Conservation (phyloP, 148 eudicot genomes). For the Simmondsia chinensis region DNA sequence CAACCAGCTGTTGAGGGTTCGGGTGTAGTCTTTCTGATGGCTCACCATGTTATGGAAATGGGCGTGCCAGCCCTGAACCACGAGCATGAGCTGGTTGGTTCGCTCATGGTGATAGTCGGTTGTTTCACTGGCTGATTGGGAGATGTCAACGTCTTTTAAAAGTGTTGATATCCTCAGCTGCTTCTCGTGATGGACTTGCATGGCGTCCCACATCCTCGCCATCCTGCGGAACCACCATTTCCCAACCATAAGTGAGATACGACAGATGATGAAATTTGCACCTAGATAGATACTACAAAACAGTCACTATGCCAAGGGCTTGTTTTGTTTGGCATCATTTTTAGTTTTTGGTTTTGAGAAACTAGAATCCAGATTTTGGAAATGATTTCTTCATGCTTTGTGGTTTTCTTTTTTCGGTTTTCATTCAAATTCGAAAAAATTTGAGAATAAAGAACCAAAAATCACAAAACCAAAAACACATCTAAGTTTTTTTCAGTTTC, state of each 20-base stretch:
- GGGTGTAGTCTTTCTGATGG: constrained; percentile 62
- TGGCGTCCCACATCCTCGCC: constrained; percentile 85
- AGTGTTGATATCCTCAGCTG: constrained; percentile 44
- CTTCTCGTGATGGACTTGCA: constrained; percentile 48
- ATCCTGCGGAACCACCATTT: constrained; percentile 63
- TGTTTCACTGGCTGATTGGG: constrained; percentile 72
- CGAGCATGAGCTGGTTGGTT: constrained; percentile 53
- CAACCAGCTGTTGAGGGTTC: constrained; percentile 72
- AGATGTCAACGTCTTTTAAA: constrained; percentile 36
- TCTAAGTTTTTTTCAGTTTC: too few relatives aligned
- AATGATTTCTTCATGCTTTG: too few relatives aligned
- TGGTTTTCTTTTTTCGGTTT: too few relatives aligned
- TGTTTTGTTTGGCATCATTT: too few relatives aligned
- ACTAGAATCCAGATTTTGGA: too few relatives aligned
- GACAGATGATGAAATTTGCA: too few relatives aligned
- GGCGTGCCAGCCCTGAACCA: constrained; percentile 56
- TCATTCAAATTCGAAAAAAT: too few relatives aligned
- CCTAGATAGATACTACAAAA: too few relatives aligned
- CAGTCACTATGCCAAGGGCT: too few relatives aligned
- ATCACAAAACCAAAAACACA: too few relatives aligned
- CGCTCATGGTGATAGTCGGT: constrained; percentile 53
- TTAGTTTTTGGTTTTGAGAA: too few relatives aligned
- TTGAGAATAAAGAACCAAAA: too few relatives aligned
- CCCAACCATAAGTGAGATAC: constrained; percentile 3
- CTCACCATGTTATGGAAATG: constrained; percentile 57